A percentile compares a stretch with the other conserved stretches of the same genome.
phyloP scores from a whole-genome alignment of 179 eudicot species.

The Gypsophila paniculata region DNA sequence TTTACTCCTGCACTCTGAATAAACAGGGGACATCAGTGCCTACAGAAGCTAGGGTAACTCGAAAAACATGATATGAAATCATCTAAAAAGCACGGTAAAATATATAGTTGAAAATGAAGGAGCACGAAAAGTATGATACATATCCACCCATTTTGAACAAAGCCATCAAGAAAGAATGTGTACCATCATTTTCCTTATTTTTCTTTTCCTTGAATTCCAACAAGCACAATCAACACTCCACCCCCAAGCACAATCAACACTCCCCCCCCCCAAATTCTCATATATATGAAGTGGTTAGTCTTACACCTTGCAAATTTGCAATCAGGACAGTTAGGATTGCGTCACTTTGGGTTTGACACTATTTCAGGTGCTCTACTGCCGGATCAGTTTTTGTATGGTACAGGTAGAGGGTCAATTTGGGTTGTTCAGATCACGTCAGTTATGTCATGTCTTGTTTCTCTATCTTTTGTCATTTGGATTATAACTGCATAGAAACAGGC shows the following conservation, averaged over 20 bases:
- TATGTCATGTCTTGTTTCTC: no score
- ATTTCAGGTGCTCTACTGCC: no score
- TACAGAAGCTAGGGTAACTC: neutral
- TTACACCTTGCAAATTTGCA: no score
- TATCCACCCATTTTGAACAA: neutral
- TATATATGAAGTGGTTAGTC: neutral
- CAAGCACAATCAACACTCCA: neutral
- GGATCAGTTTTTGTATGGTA: no score
- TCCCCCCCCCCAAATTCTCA: neutral
- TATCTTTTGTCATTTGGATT: no score
- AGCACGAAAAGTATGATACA: neutral
- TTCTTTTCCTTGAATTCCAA: neutral
- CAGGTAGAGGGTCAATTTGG: no score
- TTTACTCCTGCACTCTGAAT: conserved; percentile 87
- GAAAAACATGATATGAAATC: neutral
- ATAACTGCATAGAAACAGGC: no score
- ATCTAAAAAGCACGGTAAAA: neutral
- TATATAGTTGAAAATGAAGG: neutral
- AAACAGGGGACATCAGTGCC: conserved; percentile 14
- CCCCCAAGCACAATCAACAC: neutral
- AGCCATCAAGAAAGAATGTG: neutral
- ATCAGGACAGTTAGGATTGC: no score
- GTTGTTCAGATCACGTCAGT: no score
- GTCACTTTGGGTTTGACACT: no score
- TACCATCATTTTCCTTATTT: neutral